Percentiles rank a stretch among this genome's conserved stretches.
These are phyloP conservation scores for Stagonosporopsis rhizophila DNA, from an alignment of 2,329 filamentous ascomycete species.

Conservation along the genomic window DNA sequence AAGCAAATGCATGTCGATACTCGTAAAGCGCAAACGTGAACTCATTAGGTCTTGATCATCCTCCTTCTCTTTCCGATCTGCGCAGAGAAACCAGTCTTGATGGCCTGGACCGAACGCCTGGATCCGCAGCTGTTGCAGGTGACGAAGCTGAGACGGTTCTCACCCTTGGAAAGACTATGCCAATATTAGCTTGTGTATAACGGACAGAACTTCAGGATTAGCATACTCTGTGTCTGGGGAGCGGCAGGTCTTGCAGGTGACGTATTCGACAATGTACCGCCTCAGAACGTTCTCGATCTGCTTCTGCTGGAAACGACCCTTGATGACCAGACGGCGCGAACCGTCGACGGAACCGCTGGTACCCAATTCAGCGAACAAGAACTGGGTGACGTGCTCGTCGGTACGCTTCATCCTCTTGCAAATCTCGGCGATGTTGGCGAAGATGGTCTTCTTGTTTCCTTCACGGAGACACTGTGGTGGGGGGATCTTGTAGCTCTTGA, in stretches of 20 bases:
- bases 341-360: constrained; percentile 93
- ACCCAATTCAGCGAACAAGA: constrained; percentile 97
- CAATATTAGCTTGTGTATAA: constrained; percentile 65
- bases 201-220: not conserved
- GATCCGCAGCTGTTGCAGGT: constrained; percentile 79
- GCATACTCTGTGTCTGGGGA: constrained; percentile 42
- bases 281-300: constrained; percentile 97
- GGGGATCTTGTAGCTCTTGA: constrained; percentile 98
- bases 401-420: constrained; percentile 99
- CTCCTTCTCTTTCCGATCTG: constrained; percentile 99
- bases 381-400: constrained; percentile 96
- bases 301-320: constrained; percentile 99
- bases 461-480: constrained; percentile 98
- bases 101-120: constrained; percentile 88
- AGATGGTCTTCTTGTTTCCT: constrained; percentile 98
- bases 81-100: constrained; percentile 99
- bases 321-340: constrained; percentile 92
- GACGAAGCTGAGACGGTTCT: constrained; percentile 98
- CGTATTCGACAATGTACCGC: constrained; percentile 97
- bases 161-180: constrained; percentile 97
- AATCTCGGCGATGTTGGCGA: constrained; percentile 98
- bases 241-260: constrained; percentile 95
- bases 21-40: constrained; percentile 29
- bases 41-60: constrained; percentile 74
- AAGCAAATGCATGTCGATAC: constrained; percentile 33